phyloP scores from a whole-genome alignment of 345 rosid species.

The Camelina neglecta region DNA sequence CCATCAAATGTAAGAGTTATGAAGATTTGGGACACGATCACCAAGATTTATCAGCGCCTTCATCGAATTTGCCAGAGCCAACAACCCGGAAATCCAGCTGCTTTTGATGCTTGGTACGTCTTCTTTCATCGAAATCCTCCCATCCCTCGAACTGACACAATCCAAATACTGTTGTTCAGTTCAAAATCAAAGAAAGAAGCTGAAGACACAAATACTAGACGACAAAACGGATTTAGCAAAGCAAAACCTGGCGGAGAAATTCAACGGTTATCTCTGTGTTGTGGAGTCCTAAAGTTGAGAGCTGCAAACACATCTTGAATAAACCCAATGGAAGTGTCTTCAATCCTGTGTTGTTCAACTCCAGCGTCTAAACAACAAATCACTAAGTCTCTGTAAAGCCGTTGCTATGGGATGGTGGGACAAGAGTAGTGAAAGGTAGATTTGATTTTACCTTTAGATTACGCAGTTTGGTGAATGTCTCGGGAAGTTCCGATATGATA shows the following conservation, averaged over 20 bases:
- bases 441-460: conserved; percentile 63
- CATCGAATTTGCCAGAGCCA: conserved; percentile 75
- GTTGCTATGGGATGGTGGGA: not conserved
- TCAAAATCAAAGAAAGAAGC: not conserved
- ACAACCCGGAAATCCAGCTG: conserved; percentile 81
- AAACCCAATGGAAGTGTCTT: conserved; percentile 61
- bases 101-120: conserved; percentile 85
- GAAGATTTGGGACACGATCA: conserved; percentile 18
- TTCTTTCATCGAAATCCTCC: conserved; percentile 73
- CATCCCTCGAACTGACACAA: conserved; percentile 72
- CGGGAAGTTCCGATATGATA: conserved; percentile 72
- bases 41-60: conserved; percentile 92
- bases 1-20: not conserved
- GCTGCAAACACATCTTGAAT: conserved; percentile 69
- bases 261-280: conserved; percentile 87
- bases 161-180: not conserved
- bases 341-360: conserved; percentile 72
- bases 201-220: not conserved
- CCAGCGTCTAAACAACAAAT: conserved; percentile 57
- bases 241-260: conserved; percentile 71
- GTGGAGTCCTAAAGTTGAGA: conserved; percentile 82
- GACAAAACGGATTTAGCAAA: not conserved
- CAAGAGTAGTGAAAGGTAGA: not conserved
- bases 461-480: conserved; percentile 58
- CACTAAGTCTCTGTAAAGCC: not conserved